These are phyloP conservation scores for Rhodomyrtus tomentosa DNA, from an alignment of 345 rosid species.

Conservation along the genomic window DNA sequence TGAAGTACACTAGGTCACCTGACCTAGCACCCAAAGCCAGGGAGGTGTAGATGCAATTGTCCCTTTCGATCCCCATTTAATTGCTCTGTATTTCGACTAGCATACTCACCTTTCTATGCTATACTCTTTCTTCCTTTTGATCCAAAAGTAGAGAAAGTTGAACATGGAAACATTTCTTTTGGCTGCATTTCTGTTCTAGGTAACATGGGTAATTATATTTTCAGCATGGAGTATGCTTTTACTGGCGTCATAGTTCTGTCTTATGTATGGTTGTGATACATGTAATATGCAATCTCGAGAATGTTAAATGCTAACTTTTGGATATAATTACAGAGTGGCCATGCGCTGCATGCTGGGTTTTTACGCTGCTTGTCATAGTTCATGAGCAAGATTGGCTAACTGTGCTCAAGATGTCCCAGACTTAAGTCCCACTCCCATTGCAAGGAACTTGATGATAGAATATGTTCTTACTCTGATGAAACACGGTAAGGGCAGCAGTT, in stretches of 20 bases:
- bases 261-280: not conserved
- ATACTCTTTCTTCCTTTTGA: not conserved
- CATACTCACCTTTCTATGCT: not conserved
- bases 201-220: not conserved
- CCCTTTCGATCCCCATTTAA: not conserved
- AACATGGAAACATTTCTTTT: not conserved
- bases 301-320: not conserved
- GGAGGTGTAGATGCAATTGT: not conserved
- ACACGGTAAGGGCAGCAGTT: not conserved
- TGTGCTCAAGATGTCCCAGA: not conserved
- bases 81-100: not conserved
- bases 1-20: not conserved
- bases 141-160: not conserved
- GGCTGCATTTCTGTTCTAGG: not conserved
- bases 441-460: not conserved
- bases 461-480: not conserved
- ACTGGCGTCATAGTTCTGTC: not conserved
- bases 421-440: not conserved
- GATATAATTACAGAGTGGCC: conserved; percentile 38
- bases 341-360: conserved; percentile 43
- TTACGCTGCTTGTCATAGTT: conserved; percentile 15
- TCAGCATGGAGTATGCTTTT: not conserved
- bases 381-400: not conserved
- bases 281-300: not conserved
- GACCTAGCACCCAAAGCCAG: not conserved